Percentiles rank a stretch among this genome's conserved stretches.
These are phyloP conservation scores for Metschnikowia sp. DNA, from an alignment of 805 yeast species.

Conservation along the genomic window DNA sequence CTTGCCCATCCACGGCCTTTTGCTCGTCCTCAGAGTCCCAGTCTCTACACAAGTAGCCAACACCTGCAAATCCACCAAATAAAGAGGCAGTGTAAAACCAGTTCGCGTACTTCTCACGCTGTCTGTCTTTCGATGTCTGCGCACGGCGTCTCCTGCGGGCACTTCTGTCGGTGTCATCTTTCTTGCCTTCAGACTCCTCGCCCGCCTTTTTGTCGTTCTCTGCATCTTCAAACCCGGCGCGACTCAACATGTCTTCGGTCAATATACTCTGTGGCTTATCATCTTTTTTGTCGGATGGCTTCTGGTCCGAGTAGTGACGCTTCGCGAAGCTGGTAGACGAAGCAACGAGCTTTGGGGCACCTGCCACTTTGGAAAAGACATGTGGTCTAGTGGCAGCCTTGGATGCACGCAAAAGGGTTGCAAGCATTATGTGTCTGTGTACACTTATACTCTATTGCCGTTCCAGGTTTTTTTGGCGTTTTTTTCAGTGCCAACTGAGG, in stretches of 20 bases:
- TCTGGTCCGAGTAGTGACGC: constrained; percentile 15
- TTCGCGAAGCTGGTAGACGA: background rate
- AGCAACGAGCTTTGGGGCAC: background rate
- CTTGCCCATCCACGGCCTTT: constrained; percentile 47
- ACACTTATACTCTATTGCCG: background rate
- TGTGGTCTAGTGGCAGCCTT: constrained; percentile 5
- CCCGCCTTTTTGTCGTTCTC: constrained; percentile 15
- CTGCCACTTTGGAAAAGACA: background rate
- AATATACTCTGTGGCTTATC: constrained; percentile 50
- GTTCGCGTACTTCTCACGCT: constrained; percentile 79
- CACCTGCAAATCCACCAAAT: constrained; percentile 51
- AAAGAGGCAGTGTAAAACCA: constrained; percentile 62
- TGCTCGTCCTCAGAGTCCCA: constrained; percentile 79
- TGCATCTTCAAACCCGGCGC: constrained; percentile 73
- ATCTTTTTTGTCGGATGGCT: constrained; percentile 18
- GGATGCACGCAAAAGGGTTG: constrained; percentile 12
- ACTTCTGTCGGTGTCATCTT: constrained; percentile 15
- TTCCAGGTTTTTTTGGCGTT: constrained; percentile 1
- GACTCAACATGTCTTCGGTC: constrained; percentile 75
- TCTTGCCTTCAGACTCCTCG: constrained; percentile 14
- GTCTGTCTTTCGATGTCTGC: constrained; percentile 67
- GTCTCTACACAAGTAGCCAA: constrained; percentile 71
- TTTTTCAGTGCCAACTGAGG: constrained; percentile 3
- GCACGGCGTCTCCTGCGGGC: constrained; percentile 37
- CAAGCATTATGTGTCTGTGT: constrained; percentile 4